These are phyloP conservation scores for Vaccinium myrtillus DNA, from an alignment of 148 eudicot species.

Conservation along the genomic window DNA sequence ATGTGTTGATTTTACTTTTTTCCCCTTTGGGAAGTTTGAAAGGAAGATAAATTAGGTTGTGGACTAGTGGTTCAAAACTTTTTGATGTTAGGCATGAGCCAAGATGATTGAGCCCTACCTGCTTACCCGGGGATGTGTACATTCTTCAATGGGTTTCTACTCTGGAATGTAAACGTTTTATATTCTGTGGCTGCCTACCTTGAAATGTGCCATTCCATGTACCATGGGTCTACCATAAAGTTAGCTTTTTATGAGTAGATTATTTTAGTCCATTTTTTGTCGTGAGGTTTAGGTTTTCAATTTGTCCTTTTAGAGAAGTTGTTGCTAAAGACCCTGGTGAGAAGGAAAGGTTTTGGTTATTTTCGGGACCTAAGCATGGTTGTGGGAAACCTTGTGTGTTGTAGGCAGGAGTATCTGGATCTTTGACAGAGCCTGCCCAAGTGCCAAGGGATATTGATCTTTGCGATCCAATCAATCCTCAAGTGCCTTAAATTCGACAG, in stretches of 20 bases:
- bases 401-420: constrained; percentile 67
- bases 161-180: not conserved
- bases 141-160: not conserved
- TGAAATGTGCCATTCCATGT: not conserved
- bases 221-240: not conserved
- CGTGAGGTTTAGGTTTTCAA: not conserved
- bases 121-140: not conserved
- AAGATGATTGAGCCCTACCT: not conserved
- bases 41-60: not conserved
- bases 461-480: constrained; percentile 64
- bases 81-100: not conserved
- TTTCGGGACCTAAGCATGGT: not conserved
- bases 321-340: constrained; percentile 2
- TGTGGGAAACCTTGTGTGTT: constrained; percentile 13
- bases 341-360: constrained; percentile 1
- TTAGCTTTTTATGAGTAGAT: not conserved
- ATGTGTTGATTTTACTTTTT: not conserved
- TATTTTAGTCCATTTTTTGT: not conserved
- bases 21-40: not conserved
- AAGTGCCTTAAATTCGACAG: constrained; percentile 55
- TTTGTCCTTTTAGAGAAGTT: not conserved
- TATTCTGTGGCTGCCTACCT: not conserved
- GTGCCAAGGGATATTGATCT: constrained; percentile 65
- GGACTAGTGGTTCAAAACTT: not conserved
- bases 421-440: constrained; percentile 57